phyloP scores from a whole-genome alignment of 2,329 filamentous ascomycete species.

The Trichoderma lentiforme region DNA sequence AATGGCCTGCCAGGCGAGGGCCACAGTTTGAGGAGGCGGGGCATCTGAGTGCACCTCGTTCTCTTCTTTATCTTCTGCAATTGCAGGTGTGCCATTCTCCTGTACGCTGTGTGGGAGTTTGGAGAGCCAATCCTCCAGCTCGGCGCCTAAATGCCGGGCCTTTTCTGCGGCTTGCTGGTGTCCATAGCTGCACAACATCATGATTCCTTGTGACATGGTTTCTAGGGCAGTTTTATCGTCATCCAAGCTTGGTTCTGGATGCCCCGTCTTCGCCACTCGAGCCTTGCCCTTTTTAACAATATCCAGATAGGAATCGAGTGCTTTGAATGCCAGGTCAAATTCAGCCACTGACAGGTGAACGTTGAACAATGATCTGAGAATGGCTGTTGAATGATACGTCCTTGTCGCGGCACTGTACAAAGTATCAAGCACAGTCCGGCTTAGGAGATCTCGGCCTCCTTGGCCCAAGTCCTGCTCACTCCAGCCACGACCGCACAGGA shows the following conservation, averaged over 20 bases:
- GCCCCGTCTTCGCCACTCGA: slow-evolving; percentile 73
- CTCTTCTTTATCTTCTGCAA: slow-evolving; percentile 28
- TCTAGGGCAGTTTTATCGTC: slow-evolving; percentile 72
- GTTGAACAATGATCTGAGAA: slow-evolving; percentile 80
- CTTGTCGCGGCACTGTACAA: slow-evolving; percentile 88
- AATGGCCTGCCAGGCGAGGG: slow-evolving; percentile 76
- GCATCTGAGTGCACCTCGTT: slow-evolving; percentile 35
- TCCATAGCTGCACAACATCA: slow-evolving; percentile 79
- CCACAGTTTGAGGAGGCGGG: slow-evolving; percentile 60
- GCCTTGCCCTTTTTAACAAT: slow-evolving; percentile 84
- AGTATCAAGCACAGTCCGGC: slow-evolving; percentile 76
- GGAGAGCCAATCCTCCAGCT: slow-evolving; percentile 72
- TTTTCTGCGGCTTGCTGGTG: slow-evolving; percentile 72
- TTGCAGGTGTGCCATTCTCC: slow-evolving; percentile 30
- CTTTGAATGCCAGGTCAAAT: slow-evolving; percentile 86
- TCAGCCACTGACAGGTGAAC: slow-evolving; percentile 86
- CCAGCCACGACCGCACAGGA: slow-evolving; percentile 79
- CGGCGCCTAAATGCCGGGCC: slow-evolving; percentile 65
- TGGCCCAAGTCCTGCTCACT: slow-evolving; percentile 74
- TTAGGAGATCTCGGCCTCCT: slow-evolving; percentile 72
- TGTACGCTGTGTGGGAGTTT: slow-evolving; percentile 45
- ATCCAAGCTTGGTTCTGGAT: slow-evolving; percentile 69
- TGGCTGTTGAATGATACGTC: slow-evolving; percentile 90
- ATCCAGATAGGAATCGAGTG: slow-evolving; percentile 87
- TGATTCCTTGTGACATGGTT: slow-evolving; percentile 76